Evolutionary conservation across 768 basidiomycete genomes (phyloP), one percentile per base, ranked within the genome.

Genomic region (Trametes cubensis): DNA sequence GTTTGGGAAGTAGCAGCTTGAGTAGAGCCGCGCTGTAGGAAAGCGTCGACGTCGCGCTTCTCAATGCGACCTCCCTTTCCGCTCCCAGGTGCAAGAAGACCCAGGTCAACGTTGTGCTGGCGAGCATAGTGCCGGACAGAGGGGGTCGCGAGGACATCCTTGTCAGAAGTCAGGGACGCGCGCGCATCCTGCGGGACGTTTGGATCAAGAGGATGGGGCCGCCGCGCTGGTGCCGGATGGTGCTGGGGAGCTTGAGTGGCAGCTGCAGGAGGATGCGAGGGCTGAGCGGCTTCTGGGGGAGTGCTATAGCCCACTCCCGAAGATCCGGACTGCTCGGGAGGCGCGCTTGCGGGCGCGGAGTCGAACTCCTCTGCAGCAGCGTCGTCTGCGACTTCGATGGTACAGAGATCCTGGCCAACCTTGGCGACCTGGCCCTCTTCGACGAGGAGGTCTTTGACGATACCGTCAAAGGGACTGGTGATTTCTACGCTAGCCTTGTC

Each of bases 401-500:
- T 66, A 72, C 92, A 95, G 2, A 95, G 78, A 11, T 85, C 85
- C 20, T 82, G 76, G 34, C 94, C 92, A 18, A 94, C 93, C 70
- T 92, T 92, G 20, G 90, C 91, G 18, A 94, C 81, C 70, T 92
- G 84, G 20, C 93, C 93, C 71, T 92, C 91, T 65, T 86, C 76
- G 18, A 93, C 91, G 1, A 92, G 78, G 6, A 94, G 74, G 64
- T 89, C 81, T 63, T 82, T 85, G 49, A 95, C 77, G 34, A 86
- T 77, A 6, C 93, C 93, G 44, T 93, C 88, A 68, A 82, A 94
- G 1, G 93, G 93, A 59, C 88, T 89, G 3, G 93, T 95, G 58
- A 95, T 94, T 73, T 95, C 93, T 25, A 95, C 92, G 73, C 86
- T 89, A 1, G 92, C 92, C 73, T 94, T 94, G 82, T 94, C 92